phyloP scores from a whole-genome alignment of 352 stramenopile genomes.

The Pythium scleroteichum region DNA sequence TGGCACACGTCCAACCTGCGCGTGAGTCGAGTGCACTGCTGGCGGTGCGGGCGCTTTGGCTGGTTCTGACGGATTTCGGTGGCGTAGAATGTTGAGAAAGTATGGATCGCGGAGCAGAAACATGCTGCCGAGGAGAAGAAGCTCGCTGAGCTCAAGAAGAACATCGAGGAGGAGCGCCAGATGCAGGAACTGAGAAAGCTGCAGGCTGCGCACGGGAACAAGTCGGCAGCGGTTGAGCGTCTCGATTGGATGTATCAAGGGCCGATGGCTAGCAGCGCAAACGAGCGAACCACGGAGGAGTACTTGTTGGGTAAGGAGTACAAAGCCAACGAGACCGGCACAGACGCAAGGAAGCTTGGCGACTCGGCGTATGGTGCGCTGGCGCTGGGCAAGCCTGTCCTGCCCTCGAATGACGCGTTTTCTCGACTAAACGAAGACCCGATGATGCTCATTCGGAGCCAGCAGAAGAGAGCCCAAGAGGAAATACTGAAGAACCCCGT shows the following conservation, averaged over 20 bases:
- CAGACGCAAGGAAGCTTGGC: slow-evolving; percentile 51
- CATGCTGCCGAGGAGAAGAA: slow-evolving; percentile 93
- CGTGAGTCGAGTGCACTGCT: slow-evolving; percentile 36
- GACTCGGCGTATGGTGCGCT: slow-evolving; percentile 73
- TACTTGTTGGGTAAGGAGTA: slow-evolving; percentile 94
- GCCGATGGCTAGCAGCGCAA: slow-evolving; percentile 65
- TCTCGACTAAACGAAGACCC: slow-evolving; percentile 94
- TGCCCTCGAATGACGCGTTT: slow-evolving; percentile 90
- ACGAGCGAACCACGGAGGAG: slow-evolving; percentile 76
- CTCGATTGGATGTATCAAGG: slow-evolving; percentile 98
- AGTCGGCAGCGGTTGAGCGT: slow-evolving; percentile 76
- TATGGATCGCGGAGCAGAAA: slow-evolving; percentile 97
- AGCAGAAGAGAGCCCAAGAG: slow-evolving; percentile 75
- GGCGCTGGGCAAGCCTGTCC: slow-evolving; percentile 46
- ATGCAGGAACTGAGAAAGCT: slow-evolving; percentile 94
- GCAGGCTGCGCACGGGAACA: slow-evolving; percentile 83
- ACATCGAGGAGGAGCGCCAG: slow-evolving; percentile 96
- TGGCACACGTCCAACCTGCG: slow-evolving; percentile 96
- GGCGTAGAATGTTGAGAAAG: slow-evolving; percentile 95
- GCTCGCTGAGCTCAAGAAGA: slow-evolving; percentile 93
- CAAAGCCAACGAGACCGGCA: slow-evolving; percentile 45
- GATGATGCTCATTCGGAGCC: slow-evolving; percentile 94
- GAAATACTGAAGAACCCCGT: slow-evolving; percentile 90
- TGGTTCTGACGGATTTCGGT: neutral
- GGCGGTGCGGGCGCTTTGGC: neutral